A percentile compares a stretch with the other conserved stretches of the same genome.
These are phyloP conservation scores for Phyllostachys edulis DNA, from an alignment of 176 grass and related monocot species.

Conservation along the genomic window DNA sequence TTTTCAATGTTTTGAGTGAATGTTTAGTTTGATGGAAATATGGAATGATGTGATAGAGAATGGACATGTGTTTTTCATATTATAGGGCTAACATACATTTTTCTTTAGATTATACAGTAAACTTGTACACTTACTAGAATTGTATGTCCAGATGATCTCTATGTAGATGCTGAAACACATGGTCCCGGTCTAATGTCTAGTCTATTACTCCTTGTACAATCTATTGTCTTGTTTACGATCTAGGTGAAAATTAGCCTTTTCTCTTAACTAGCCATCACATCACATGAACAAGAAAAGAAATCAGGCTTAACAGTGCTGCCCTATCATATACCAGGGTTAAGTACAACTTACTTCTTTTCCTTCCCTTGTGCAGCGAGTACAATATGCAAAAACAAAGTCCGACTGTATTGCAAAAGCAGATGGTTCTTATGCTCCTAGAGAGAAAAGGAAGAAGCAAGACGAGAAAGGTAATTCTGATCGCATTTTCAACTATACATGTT, in stretches of 20 bases:
- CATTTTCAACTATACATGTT: background rate
- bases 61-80: background rate
- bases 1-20: conserved; percentile 17
- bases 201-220: background rate
- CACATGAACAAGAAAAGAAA: background rate
- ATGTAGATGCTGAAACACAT: background rate
- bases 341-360: conserved; percentile 23
- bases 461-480: conserved; percentile 70
- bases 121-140: background rate
- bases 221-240: background rate
- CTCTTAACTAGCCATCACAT: background rate
- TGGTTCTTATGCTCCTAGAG: conserved; percentile 78
- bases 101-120: background rate
- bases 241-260: conserved; percentile 1
- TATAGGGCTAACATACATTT: background rate
- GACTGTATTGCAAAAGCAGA: conserved; percentile 91
- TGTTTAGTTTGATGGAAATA: background rate
- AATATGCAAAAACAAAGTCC: conserved; percentile 92
- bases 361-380: conserved; percentile 55
- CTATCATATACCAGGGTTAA: background rate
- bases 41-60: background rate
- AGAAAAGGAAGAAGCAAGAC: conserved; percentile 97
- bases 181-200: background rate
- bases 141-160: conserved; percentile 11
- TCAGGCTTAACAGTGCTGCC: background rate